Conservation (phyloP, 176 grass and related monocot species). For the Pontederia crassipes region DNA sequence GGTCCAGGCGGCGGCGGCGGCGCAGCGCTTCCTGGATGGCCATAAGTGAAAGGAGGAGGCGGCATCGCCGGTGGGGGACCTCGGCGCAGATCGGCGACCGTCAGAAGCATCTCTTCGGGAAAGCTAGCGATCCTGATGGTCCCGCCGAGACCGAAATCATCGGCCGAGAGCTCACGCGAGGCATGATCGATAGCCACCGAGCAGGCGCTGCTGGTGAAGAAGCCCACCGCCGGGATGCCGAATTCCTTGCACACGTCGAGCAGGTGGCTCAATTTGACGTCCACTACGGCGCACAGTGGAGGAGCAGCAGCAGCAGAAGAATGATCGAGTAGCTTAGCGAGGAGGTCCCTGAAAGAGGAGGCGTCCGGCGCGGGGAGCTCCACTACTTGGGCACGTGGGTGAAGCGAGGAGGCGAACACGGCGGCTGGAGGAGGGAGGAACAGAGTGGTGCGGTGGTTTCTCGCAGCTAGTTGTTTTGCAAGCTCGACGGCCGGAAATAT, state of each 20-base stretch:
- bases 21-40: neutral
- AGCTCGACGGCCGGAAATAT: conserved; percentile 26
- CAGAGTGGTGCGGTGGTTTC: conserved; percentile 25
- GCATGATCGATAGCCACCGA: conserved; percentile 27
- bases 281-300: conserved; percentile 28
- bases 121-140: conserved; percentile 14
- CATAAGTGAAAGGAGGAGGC: neutral
- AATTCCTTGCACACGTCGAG: conserved; percentile 16
- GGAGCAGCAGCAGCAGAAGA: neutral
- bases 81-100: conserved; percentile 1
- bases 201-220: conserved; percentile 39
- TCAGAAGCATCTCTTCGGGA: conserved; percentile 24
- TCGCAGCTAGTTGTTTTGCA: conserved; percentile 13
- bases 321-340: conserved; percentile 6
- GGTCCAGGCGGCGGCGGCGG: neutral
- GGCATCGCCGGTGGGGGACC: conserved; percentile 4
- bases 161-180: neutral
- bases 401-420: conserved; percentile 2
- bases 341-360: conserved; percentile 10
- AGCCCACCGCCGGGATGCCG: conserved; percentile 5
- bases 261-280: conserved; percentile 24
- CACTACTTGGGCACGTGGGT: conserved; percentile 17
- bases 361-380: neutral
- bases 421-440: conserved; percentile 14
- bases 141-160: conserved; percentile 1